Conservation (phyloP, 768 basidiomycete species). For the Naematelia aurantialba region DNA sequence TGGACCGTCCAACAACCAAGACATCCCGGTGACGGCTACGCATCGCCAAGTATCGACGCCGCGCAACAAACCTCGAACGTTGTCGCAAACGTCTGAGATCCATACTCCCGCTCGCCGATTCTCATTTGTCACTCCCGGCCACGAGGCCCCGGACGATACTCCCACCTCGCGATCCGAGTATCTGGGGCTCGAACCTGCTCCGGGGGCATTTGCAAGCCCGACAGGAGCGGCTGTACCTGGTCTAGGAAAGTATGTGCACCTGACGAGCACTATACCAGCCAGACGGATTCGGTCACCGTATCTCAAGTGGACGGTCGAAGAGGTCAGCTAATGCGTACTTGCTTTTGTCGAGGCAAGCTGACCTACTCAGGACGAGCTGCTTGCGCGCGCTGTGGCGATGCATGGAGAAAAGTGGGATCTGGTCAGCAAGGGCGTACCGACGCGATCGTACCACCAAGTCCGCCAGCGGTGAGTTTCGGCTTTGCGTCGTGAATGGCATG, state of each 20-base stretch:
- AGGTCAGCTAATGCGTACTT: constrained; percentile 28
- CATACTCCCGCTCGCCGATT: background rate
- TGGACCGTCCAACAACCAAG: constrained; percentile 9
- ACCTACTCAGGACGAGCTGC: constrained; percentile 36
- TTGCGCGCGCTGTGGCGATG: constrained; percentile 42
- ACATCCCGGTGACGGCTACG: too few relatives aligned
- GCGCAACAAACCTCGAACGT: constrained; percentile 13
- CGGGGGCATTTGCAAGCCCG: constrained; percentile 26
- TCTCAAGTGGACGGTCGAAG: constrained; percentile 47
- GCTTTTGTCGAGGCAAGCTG: background rate
- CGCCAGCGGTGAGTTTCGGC: constrained; percentile 37
- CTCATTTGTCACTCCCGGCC: background rate
- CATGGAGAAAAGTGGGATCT: constrained; percentile 49
- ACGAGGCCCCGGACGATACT: constrained; percentile 1
- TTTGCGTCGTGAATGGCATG: background rate
- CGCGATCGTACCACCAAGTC: constrained; percentile 44
- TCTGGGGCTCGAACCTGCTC: background rate
- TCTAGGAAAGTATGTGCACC: constrained; percentile 44
- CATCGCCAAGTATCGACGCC: constrained; percentile 24
- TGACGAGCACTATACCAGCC: constrained; percentile 43
- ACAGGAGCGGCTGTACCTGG: constrained; percentile 42
- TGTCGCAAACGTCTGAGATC: constrained; percentile 16
- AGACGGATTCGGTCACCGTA: constrained; percentile 41
- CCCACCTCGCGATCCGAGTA: constrained; percentile 3
- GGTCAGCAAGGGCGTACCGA: constrained; percentile 45